Conservation (phyloP, 1,284 basidiomycete species). For the Vanrija sp. region DNA sequence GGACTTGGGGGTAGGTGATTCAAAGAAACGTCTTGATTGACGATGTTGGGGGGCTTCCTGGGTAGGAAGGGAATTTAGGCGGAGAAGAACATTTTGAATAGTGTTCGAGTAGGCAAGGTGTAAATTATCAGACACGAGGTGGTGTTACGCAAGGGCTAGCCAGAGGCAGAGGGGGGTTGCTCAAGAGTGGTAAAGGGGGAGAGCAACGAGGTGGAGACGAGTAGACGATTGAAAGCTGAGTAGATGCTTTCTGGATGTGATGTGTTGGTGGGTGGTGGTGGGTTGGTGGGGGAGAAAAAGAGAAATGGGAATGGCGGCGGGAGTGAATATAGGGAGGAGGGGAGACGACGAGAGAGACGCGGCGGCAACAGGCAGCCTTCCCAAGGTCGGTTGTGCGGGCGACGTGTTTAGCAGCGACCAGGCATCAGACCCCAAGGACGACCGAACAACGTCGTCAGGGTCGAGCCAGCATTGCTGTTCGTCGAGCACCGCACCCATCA, state of each 20-base stretch:
- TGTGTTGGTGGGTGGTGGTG: no score
- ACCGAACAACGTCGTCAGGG: no score
- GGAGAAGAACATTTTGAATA: conserved; percentile 15
- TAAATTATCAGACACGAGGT: conserved; percentile 18
- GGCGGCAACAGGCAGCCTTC: no score
- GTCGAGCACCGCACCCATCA: no score
- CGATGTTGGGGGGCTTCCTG: conserved; percentile 13
- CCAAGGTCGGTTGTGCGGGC: neutral
- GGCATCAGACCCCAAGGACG: neutral
- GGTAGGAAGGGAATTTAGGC: conserved; percentile 10
- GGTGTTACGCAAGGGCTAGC: neutral
- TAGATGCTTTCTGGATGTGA: no score
- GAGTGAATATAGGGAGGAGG: no score
- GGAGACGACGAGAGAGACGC: no score
- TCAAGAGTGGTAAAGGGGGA: no score
- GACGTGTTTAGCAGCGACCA: conserved; percentile 5
- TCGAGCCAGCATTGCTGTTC: neutral
- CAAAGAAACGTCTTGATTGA: conserved; percentile 12
- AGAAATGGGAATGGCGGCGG: no score
- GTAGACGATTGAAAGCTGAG: no score
- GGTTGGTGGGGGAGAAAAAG: no score
- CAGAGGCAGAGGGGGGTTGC: conserved; percentile 9
- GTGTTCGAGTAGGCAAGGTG: conserved; percentile 11
- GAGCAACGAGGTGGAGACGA: no score
- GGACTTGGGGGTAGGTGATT: conserved; percentile 9